phyloP scores from a whole-genome alignment of 352 stramenopile species.

The Phytophthora rubi region DNA sequence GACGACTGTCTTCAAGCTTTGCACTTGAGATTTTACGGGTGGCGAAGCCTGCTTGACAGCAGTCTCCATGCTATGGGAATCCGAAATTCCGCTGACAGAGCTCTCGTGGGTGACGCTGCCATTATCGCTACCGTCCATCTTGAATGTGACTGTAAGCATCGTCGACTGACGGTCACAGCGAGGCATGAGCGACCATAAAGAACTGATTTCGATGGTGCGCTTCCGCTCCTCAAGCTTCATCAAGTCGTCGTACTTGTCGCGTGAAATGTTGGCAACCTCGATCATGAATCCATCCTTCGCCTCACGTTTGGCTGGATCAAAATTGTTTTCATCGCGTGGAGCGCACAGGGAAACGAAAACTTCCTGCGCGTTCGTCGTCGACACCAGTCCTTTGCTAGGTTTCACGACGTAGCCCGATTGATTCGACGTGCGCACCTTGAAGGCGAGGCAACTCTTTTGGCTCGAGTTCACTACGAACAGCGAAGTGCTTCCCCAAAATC shows the following conservation, averaged over 20 bases:
- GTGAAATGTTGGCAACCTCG: conserved; percentile 62
- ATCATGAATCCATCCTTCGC: conserved; percentile 76
- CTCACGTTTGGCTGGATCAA: conserved; percentile 56
- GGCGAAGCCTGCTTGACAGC: background rate
- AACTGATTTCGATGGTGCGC: conserved; percentile 41
- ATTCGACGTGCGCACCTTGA: conserved; percentile 86
- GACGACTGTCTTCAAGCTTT: conserved; percentile 30
- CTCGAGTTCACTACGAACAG: conserved; percentile 74
- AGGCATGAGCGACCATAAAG: conserved; percentile 52
- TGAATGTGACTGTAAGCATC: conserved; percentile 48
- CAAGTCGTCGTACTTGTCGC: conserved; percentile 46
- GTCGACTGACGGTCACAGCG: conserved; percentile 38
- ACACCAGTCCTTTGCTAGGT: conserved; percentile 69
- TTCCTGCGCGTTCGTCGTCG: conserved; percentile 58
- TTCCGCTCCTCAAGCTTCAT: conserved; percentile 46
- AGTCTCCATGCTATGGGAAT: conserved; percentile 26
- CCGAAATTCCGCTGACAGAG: conserved; percentile 14
- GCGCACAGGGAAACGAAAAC: conserved; percentile 66
- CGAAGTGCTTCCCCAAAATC: conserved; percentile 44
- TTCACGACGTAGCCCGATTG: conserved; percentile 79
- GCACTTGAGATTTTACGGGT: conserved; percentile 6
- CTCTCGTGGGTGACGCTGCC: conserved; percentile 19
- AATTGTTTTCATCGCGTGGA: conserved; percentile 35
- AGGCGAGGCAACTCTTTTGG: conserved; percentile 56
- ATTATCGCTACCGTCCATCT: conserved; percentile 28